A percentile compares a stretch with the other conserved stretches of the same genome.
phyloP scores from a whole-genome alignment of 2,329 filamentous ascomycete genomes.

The Colletotrichum karsti region DNA sequence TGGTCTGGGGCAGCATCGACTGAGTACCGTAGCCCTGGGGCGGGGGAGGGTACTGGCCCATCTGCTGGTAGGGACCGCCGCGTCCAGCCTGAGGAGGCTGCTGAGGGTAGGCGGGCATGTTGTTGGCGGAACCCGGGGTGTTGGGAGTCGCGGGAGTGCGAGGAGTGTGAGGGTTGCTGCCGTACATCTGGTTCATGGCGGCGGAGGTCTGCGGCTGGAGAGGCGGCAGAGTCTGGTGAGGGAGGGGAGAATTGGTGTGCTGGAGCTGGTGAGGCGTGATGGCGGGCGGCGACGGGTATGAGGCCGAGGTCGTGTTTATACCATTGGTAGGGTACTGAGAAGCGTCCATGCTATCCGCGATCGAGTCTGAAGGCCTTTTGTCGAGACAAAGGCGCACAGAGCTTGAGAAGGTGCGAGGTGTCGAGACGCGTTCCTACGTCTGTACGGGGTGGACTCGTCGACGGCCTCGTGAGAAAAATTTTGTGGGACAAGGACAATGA shows the following conservation, averaged over 20 bases:
- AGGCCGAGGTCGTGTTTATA: conserved; percentile 61
- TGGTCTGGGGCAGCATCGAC: conserved; percentile 73
- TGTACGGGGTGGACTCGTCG: conserved; percentile 21
- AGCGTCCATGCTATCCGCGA: conserved; percentile 59
- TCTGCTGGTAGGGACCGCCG: conserved; percentile 60
- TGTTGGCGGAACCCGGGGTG: conserved; percentile 63
- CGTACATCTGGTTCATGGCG: conserved; percentile 63
- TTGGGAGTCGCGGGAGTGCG: conserved; percentile 71
- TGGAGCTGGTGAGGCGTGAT: conserved; percentile 62
- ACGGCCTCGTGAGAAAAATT: conserved; percentile 22
- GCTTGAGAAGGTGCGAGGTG: conserved; percentile 17
- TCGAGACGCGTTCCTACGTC: conserved; percentile 30
- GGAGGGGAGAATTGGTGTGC: conserved; percentile 52
- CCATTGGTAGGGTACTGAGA: conserved; percentile 63
- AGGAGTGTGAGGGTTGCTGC: conserved; percentile 68
- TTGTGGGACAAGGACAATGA: conserved; percentile 29
- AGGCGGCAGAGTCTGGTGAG: conserved; percentile 65
- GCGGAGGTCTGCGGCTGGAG: conserved; percentile 56
- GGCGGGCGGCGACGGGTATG: conserved; percentile 60
- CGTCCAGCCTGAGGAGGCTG: conserved; percentile 51
- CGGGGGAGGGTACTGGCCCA: conserved; percentile 64
- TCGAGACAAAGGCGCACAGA: conserved; percentile 29
- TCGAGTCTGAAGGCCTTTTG: conserved; percentile 22
- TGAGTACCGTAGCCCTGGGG: conserved; percentile 65
- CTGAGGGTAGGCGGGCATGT: conserved; percentile 62